Conservation (phyloP, 2,329 filamentous ascomycete species). For the Talaromyces rugulosus region DNA sequence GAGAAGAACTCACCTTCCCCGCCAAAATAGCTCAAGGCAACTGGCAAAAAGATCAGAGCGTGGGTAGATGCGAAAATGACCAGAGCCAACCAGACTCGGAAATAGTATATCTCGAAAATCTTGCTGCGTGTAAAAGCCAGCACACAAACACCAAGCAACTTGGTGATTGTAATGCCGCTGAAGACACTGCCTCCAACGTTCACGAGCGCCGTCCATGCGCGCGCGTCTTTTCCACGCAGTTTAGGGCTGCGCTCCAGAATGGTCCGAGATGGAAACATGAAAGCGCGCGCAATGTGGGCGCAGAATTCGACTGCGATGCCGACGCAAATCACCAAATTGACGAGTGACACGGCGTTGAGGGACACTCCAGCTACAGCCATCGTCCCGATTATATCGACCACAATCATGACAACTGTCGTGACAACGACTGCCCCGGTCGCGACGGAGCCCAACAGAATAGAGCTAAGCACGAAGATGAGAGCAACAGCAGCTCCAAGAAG, state of each 20-base stretch:
- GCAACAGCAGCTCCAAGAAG: constrained; percentile 78
- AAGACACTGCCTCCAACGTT: constrained; percentile 95
- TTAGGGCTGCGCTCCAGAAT: constrained; percentile 78
- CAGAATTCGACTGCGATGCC: constrained; percentile 97
- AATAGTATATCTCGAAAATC: constrained; percentile 99
- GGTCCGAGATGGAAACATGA: constrained; percentile 81
- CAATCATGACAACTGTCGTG: constrained; percentile 83
- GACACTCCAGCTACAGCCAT: constrained; percentile 89
- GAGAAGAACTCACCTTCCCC: constrained; percentile 59
- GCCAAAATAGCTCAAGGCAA: constrained; percentile 78
- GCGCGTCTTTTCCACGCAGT: constrained; percentile 76
- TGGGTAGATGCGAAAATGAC: constrained; percentile 86
- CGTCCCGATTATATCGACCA: constrained; percentile 88
- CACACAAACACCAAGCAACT: constrained; percentile 85
- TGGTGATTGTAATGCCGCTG: constrained; percentile 93
- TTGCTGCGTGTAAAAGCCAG: constrained; percentile 93
- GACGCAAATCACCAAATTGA: constrained; percentile 95
- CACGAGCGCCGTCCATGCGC: constrained; percentile 88
- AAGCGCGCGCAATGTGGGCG: constrained; percentile 91
- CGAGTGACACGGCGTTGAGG: constrained; percentile 89
- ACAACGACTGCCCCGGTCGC: constrained; percentile 79
- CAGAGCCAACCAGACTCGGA: constrained; percentile 89
- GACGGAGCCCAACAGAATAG: constrained; percentile 76
- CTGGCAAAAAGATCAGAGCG: constrained; percentile 85
- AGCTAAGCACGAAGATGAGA: constrained; percentile 78